Base-by-base conservation (phyloP, 805 yeast genomes). In the Pichia membranifaciens region DNA sequence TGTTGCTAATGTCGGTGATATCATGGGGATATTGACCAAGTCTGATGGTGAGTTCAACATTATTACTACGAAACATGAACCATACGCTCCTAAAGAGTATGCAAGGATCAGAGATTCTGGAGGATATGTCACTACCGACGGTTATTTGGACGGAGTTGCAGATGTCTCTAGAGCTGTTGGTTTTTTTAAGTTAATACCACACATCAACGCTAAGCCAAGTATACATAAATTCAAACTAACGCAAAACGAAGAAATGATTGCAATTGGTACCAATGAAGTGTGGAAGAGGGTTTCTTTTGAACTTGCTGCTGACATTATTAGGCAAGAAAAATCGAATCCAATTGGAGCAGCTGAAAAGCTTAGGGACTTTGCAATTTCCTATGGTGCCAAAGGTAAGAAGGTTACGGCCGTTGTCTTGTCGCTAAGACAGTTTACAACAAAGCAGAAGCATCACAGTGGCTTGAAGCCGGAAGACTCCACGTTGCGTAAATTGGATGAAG, bases 111-210 rank as follows among this genome's bases (percentile, higher is more conserved):
- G 98, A 58, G 85, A 86, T 2, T 79, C 95, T 21, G 98, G 98
- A 45, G 98, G 98, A 1, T 84, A 76, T 62, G 96, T 93, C 10
- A 79, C 87, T 9, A 84, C 86, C 17, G 85, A 84, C 57, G 96
- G 91, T 45, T 82, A 84, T 51, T 73, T 89, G 39, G 96, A 91
- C 62, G 95, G 95, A 36, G 81, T 79, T 25, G 74, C 87, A 15
- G 82, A 81, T 42, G 86, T 89, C 42, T 87, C 96, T 1, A 76
- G 98, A 56, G 95, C 96, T 29, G 90, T 88, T 45, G 99, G 99
- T 0, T 90, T 85, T 60, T 84, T 84, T 62, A 84, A 85, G 54
- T 73, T 84, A 53, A 72, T 89, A 38, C 96, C 97, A 1, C 96
- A 88, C 60, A 79, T 91, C 23, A 88, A 85, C 59, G 85, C 96